A percentile compares a stretch with the other conserved stretches of the same genome.
phyloP scores from a whole-genome alignment of 75 land plant species.

The Picea glauca region DNA sequence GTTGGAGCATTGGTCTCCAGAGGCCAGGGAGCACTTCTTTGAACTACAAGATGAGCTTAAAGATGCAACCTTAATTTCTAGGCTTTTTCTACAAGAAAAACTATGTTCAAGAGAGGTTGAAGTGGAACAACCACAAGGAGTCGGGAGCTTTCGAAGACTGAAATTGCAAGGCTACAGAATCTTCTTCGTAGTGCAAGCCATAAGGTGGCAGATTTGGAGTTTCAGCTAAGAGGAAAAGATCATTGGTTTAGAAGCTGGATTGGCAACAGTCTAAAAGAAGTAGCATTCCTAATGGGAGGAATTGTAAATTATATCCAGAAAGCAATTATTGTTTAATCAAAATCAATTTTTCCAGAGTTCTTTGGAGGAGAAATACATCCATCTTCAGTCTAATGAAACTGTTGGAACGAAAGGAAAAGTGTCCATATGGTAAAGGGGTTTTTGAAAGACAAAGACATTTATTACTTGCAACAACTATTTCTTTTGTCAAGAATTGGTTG shows the following conservation, averaged over 20 bases:
- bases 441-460: slow-evolving; percentile 35
- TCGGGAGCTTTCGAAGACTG: slow-evolving; percentile 38
- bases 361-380: no score
- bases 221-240: slow-evolving; percentile 43
- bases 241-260: neutral
- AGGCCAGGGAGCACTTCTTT: neutral
- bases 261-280: no score
- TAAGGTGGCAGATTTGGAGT: slow-evolving; percentile 35
- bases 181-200: slow-evolving; percentile 24
- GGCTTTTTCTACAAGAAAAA: slow-evolving; percentile 43
- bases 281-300: no score
- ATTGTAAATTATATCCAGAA: no score
- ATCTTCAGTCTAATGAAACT: no score
- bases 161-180: slow-evolving; percentile 30
- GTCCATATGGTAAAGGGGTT: slow-evolving; percentile 24
- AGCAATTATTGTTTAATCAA: no score
- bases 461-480: neutral
- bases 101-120: slow-evolving; percentile 55
- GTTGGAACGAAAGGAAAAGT: slow-evolving; percentile 14
- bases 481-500: no score
- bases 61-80: slow-evolving; percentile 40
- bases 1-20: neutral
- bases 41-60: slow-evolving; percentile 33
- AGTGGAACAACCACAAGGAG: slow-evolving; percentile 45
- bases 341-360: no score